Conservation (phyloP, 805 yeast species). For the Yarrowia yakushimensis region DNA sequence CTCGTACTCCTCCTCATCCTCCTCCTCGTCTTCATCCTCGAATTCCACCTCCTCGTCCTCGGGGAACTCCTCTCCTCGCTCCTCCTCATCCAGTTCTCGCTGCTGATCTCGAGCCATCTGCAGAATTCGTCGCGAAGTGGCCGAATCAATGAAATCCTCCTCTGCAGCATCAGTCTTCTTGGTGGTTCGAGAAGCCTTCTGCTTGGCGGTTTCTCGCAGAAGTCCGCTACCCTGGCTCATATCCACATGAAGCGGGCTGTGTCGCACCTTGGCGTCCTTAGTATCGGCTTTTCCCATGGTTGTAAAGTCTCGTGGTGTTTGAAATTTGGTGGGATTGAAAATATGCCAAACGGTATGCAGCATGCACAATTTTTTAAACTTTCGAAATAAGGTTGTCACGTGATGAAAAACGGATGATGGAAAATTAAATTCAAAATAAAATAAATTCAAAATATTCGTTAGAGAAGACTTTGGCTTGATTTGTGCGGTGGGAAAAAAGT, state of each 20-base stretch:
- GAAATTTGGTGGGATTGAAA: background rate
- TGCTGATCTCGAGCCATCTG: conserved; percentile 91
- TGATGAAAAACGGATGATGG: background rate
- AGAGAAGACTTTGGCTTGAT: background rate
- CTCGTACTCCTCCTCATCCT: conserved; percentile 45
- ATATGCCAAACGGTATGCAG: conserved; percentile 18
- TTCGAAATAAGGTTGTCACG: background rate
- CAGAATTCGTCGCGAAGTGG: conserved; percentile 76
- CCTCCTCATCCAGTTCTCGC: conserved; percentile 78
- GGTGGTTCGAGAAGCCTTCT: conserved; percentile 36
- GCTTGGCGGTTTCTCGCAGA: conserved; percentile 47
- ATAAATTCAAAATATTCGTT: background rate
- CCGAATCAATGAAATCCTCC: conserved; percentile 73
- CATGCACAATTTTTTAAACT: conserved; percentile 21
- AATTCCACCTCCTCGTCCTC: conserved; percentile 50
- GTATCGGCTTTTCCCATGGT: conserved; percentile 27
- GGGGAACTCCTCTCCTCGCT: conserved; percentile 43
- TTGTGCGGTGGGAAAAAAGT: too few species aligned
- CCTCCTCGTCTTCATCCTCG: conserved; percentile 41
- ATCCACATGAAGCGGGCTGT: conserved; percentile 77
- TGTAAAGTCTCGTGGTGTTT: background rate
- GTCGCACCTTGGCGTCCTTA: conserved; percentile 53
- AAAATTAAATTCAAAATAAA: rapidly evolving
- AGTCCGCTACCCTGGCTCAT: conserved; percentile 72
- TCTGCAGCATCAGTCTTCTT: conserved; percentile 40